Evolutionary conservation across 1,284 basidiomycete genomes (phyloP), one percentile per base, ranked within the genome.

Genomic region (Trametes versicolor): DNA sequence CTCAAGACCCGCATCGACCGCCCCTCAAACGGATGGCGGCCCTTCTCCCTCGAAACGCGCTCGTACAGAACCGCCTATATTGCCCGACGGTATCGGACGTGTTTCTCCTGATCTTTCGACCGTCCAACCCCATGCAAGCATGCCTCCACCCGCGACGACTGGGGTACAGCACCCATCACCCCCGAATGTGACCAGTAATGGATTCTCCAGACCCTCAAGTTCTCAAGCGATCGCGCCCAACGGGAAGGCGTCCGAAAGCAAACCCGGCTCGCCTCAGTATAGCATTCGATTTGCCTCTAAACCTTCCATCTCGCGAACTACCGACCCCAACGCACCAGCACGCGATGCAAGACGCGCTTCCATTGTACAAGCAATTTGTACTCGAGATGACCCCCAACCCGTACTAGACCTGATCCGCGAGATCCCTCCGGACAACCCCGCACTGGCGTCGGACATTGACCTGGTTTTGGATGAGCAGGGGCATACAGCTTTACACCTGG

Each of bases 401-500:
- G 83, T 93, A 4, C 76, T 94, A 4, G 86, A 91, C 61, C 78
- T 90, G 23, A 78, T 94, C 27, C 87, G 87, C 52, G 87, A 89
- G 73, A 81, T 91, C 32, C 80, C 83, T 10, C 80, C 84, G 10
- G 83, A 88, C 66, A 81, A 83, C 57, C 72, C 75, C 25, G 70
- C 67, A 64, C 65, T 72, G 58, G 70, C 66, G 69, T 76, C 50
- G 54, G 94, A 96, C 67, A 80, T 93, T 54, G 93, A 98, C 75
- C 84, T 87, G 21, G 85, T 96, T 49, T 87, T 98, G 43, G 98
- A 99, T 74, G 95, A 98, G 69, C 92, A 97, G 73, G 95, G 96
- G 0, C 97, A 99, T 77, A 96, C 96, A 0, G 92, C 97, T 7
- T 83, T 99, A 32, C 98, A 99, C 77, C 88, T 98, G 75, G 97